Base-by-base conservation (phyloP, 768 basidiomycete genomes). In the Rhizopogon roseolus region DNA sequence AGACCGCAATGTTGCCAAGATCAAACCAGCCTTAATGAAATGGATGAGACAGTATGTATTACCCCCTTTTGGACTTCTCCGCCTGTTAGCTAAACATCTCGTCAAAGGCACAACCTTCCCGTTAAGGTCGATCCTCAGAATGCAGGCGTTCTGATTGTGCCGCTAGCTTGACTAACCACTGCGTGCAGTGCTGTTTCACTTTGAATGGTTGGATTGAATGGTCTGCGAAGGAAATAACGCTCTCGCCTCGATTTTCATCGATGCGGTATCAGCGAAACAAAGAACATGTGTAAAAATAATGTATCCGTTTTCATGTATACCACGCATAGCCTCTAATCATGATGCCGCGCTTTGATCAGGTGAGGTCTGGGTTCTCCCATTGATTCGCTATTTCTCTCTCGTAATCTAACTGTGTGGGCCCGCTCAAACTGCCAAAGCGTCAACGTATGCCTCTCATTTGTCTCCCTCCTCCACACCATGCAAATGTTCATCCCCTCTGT, bases 1-100 rank as follows among this genome's bases (percentile, higher is more conserved):
- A 16, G 71, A 76, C 25, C 78, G 80, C 3, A 85, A 86, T 43
- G 76, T 81, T 6, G 88, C 90, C 0, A 98, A 96, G 72, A 78
- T 98, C 63, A 93, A 88, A 64, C 96, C 95, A 32, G 95, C 94
- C 6, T 86, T 98, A 48, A 88, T 92, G 65, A 85, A 88, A 37
- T 73, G 96, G 48, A 89, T 96, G 82, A 74, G 78, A 59, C 92
- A 87, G 90, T 91, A 62, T 40, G 80, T 34, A 34, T 14, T 17
- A 13, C 4, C 29, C 22, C 22, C 17, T 34, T 29, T 46, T 4
- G 32, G 29, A 34, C 45, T 13, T 34, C 13, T 34, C 2, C 3
- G 32, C 45, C 19, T 46, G 19, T 46, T 19, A 34, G 14, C 45
- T 46, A 46, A 45, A 34, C 6, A 39, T 19, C 51, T 29, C 41